A percentile compares a stretch with the other conserved stretches of the same genome.
Evolutionary conservation across 768 basidiomycete genomes (phyloP).

Genomic region (Inosperma sp.): DNA sequence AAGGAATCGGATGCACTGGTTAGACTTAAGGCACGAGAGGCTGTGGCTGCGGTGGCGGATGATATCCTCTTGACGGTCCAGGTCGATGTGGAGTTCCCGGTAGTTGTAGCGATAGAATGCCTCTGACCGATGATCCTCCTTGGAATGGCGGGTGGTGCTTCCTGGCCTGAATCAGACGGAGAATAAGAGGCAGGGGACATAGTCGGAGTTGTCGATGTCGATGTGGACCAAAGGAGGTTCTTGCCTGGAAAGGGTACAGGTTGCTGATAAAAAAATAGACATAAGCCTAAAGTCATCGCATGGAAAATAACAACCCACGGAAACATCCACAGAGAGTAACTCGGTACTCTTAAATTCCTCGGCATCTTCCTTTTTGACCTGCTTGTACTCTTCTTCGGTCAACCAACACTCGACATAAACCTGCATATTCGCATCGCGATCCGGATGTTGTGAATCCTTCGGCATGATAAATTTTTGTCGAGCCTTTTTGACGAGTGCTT

Average conservation of each 20-base stretch:
- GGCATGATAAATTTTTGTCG: conserved; percentile 74
- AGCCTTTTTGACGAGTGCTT: conserved; percentile 66
- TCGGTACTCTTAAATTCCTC: conserved; percentile 39
- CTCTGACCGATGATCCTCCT: conserved; percentile 35
- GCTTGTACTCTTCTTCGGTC: conserved; percentile 65
- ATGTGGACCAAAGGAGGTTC: conserved; percentile 62
- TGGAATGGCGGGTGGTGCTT: conserved; percentile 8
- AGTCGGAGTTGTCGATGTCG: conserved; percentile 37
- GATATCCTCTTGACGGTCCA: conserved; percentile 35
- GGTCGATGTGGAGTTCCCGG: conserved; percentile 29
- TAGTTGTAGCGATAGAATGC: conserved; percentile 43
- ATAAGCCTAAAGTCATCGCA: conserved; percentile 8
- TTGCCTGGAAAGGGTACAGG: conserved; percentile 43
- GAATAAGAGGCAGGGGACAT: conserved; percentile 31
- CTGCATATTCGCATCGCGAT: conserved; percentile 60
- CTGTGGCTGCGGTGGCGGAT: conserved; percentile 20
- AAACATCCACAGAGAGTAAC: conserved; percentile 36
- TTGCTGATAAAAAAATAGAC: conserved; percentile 11
- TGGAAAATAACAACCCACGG: conserved; percentile 23
- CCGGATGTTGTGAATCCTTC: conserved; percentile 72
- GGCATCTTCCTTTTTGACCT: conserved; percentile 53
- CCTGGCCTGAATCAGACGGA: conserved; percentile 26
- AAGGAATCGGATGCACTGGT: conserved; percentile 10
- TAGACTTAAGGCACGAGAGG: conserved; percentile 42
- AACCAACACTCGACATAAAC: conserved; percentile 79